phyloP scores from a whole-genome alignment of 208 protist species.

The Novymonas esmeraldas region DNA sequence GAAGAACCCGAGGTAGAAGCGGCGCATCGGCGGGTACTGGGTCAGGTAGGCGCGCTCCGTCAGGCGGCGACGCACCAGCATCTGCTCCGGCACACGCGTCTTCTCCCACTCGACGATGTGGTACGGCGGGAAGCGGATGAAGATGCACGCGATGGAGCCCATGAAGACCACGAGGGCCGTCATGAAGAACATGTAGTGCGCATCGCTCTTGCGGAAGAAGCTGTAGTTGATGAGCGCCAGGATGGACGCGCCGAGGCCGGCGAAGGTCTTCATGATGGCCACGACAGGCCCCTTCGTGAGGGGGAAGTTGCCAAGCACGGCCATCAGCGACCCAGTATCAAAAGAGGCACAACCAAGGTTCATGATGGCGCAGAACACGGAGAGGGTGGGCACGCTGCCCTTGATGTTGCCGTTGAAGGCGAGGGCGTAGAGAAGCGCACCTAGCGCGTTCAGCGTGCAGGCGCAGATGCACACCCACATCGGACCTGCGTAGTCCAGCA shows the following conservation, averaged over 20 bases:
- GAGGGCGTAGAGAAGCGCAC: conserved; percentile 54
- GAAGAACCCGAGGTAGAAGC: conserved; percentile 47
- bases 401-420: conserved; percentile 54
- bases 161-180: conserved; percentile 25
- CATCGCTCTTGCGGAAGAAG: conserved; percentile 44
- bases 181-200: conserved; percentile 70
- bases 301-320: conserved; percentile 60
- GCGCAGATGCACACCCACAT: conserved; percentile 38
- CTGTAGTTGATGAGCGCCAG: conserved; percentile 51
- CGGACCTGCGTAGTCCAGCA: conserved; percentile 67
- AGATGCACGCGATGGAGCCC: conserved; percentile 29
- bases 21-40: conserved; percentile 47
- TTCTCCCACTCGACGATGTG: conserved; percentile 43
- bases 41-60: conserved; percentile 66
- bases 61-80: conserved; percentile 40
- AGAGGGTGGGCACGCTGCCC: conserved; percentile 32
- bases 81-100: conserved; percentile 29
- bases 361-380: conserved; percentile 60
- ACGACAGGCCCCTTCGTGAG: conserved; percentile 49
- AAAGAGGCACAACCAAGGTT: conserved; percentile 60
- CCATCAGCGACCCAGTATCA: conserved; percentile 70
- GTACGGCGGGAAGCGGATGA: conserved; percentile 57
- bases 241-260: conserved; percentile 51
- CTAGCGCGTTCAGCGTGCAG: conserved; percentile 32
- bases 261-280: conserved; percentile 57